phyloP scores from a whole-genome alignment of 371 early-diverging fungal genomes.

The Mortierella sp. region DNA sequence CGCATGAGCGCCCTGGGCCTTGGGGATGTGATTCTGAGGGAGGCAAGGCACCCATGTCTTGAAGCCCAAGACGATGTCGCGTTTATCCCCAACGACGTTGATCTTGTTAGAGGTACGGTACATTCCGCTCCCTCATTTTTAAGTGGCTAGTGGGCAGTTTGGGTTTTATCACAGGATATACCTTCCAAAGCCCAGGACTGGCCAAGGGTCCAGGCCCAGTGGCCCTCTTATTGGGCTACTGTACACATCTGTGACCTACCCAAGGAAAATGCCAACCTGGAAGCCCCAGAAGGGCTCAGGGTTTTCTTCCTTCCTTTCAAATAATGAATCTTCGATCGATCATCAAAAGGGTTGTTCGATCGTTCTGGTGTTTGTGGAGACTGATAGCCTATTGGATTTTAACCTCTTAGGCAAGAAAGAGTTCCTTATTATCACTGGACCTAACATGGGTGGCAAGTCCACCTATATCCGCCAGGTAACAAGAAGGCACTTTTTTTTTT shows the following conservation, averaged over 20 bases:
- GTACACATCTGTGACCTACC: too few relatives aligned
- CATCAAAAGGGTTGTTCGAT: not conserved
- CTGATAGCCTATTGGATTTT: not conserved
- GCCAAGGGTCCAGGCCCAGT: too few relatives aligned
- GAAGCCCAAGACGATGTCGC: conserved; percentile 92
- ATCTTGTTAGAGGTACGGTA: conserved; percentile 69
- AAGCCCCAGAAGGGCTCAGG: too few relatives aligned
- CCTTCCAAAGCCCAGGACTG: too few relatives aligned
- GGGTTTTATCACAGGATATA: too few relatives aligned
- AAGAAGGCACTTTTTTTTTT: too few relatives aligned
- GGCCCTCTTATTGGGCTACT: too few relatives aligned
- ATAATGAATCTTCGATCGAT: too few relatives aligned
- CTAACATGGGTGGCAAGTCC: conserved; percentile 97
- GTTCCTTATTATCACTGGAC: conserved; percentile 91
- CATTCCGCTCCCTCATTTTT: conserved; percentile 3
- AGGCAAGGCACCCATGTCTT: conserved; percentile 93
- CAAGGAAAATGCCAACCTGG: too few relatives aligned
- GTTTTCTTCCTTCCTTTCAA: too few relatives aligned
- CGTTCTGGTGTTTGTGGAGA: not conserved
- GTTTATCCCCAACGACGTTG: conserved; percentile 95
- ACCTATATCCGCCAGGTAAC: conserved; percentile 95
- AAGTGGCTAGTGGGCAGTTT: too few relatives aligned
- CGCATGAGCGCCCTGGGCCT: conserved; percentile 65
- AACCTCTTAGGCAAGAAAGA: conserved; percentile 60
- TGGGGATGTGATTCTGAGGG: conserved; percentile 71